phyloP scores from a whole-genome alignment of 2,329 filamentous ascomycete genomes.

The Fusarium sp. region DNA sequence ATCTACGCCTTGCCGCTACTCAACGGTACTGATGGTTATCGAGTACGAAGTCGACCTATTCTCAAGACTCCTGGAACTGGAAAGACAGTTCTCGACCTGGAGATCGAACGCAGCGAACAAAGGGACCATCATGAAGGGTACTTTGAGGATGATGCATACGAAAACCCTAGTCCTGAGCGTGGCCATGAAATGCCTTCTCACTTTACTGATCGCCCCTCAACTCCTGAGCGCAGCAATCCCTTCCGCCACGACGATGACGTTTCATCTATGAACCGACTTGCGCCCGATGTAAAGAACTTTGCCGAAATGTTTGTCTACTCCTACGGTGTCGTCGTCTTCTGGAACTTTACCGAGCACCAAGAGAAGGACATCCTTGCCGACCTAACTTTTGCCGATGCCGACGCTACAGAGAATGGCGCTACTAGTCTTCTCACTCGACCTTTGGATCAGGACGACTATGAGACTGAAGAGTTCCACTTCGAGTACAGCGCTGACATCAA shows the following conservation, averaged over 20 bases:
- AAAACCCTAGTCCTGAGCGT: constrained; percentile 45
- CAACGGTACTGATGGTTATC: constrained; percentile 84
- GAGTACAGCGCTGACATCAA: constrained; percentile 90
- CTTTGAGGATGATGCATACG: constrained; percentile 76
- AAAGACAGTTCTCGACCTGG: constrained; percentile 90
- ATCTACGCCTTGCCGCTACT: constrained; percentile 93
- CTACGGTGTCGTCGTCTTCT: constrained; percentile 97
- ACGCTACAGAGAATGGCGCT: constrained; percentile 68
- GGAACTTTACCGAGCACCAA: constrained; percentile 96
- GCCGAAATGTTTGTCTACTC: constrained; percentile 98
- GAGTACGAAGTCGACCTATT: constrained; percentile 88
- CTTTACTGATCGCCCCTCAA: constrained; percentile 43
- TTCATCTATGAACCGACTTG: constrained; percentile 66
- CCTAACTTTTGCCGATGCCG: constrained; percentile 81
- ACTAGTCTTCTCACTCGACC: constrained; percentile 78
- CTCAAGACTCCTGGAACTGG: constrained; percentile 89
- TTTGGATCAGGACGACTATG: constrained; percentile 87
- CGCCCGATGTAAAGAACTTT: constrained; percentile 77
- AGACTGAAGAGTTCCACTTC: constrained; percentile 98
- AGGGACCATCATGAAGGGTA: constrained; percentile 92
- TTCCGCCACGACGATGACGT: constrained; percentile 51
- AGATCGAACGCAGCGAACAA: constrained; percentile 92
- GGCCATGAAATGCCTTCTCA: constrained; percentile 41
- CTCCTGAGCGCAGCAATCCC: constrained; percentile 41
- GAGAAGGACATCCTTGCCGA: constrained; percentile 97